Evolutionary conservation across 257 asterid species (phyloP).

Genomic region (Solanum commersonii): DNA sequence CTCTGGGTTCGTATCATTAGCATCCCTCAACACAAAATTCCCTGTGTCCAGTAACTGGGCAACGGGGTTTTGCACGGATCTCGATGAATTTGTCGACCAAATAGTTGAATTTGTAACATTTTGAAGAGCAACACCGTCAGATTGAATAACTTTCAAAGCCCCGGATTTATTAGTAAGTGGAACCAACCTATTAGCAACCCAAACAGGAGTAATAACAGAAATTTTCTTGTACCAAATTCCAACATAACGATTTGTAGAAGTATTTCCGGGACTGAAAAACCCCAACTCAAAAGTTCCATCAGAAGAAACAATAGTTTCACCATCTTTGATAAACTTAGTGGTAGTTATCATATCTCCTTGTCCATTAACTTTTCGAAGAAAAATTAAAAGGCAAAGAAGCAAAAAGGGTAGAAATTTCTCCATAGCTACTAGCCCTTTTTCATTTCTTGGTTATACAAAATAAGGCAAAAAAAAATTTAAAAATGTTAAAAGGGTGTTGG

Average conservation of each 20-base stretch:
- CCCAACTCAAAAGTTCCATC: constrained; percentile 31
- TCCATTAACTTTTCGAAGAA: neutral
- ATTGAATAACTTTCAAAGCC: constrained; percentile 2
- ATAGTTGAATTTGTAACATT: constrained; percentile 1
- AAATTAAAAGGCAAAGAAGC: neutral
- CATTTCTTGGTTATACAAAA: neutral
- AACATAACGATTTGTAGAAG: constrained; percentile 16
- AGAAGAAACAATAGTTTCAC: constrained; percentile 27
- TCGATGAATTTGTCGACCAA: constrained; percentile 37
- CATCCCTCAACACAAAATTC: constrained; percentile 36
- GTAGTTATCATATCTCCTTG: constrained; percentile 10
- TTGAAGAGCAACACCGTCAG: constrained; percentile 23
- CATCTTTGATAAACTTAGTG: constrained; percentile 11
- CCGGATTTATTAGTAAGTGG: constrained; percentile 18
- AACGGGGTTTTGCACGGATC: constrained; percentile 9
- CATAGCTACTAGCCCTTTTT: neutral
- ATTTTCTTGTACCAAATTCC: constrained; percentile 40
- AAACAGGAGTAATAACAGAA: constrained; percentile 9
- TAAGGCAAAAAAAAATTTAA: neutral
- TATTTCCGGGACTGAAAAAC: constrained; percentile 28
- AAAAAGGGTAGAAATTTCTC: neutral
- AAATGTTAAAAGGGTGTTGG: neutral
- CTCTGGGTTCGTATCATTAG: constrained; percentile 6
- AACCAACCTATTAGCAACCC: constrained; percentile 28
- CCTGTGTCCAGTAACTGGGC: constrained; percentile 36